These are phyloP conservation scores for Psilocybe azurescens DNA, from an alignment of 768 basidiomycete species.

Conservation along the genomic window DNA sequence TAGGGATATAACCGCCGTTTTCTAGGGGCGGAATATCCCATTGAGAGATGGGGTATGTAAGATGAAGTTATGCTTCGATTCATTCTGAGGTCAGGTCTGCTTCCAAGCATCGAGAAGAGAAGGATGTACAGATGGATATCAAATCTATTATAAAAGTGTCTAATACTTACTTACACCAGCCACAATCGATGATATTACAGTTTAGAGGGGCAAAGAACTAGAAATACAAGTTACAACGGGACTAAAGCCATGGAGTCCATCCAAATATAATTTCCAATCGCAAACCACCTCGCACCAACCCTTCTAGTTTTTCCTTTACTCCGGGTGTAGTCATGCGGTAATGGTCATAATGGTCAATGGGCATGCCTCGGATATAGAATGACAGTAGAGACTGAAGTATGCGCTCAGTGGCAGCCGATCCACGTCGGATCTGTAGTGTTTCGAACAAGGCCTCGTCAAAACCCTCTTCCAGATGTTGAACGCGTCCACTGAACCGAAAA, in stretches of 20 bases:
- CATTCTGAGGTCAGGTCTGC: too few species aligned
- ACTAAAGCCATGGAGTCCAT: background rate
- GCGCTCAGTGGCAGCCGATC: background rate
- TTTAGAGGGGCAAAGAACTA: background rate
- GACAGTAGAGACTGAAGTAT: background rate
- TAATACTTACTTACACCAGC: too few species aligned
- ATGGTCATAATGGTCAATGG: background rate
- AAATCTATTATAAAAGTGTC: too few species aligned
- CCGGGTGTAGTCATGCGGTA: background rate
- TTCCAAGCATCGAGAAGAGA: too few species aligned
- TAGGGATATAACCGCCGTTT: too few species aligned
- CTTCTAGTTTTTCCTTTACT: background rate
- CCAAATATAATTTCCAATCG: background rate
- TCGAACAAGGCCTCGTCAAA: constrained; percentile 3
- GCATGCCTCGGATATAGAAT: background rate
- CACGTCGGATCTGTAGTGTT: background rate
- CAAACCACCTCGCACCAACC: background rate
- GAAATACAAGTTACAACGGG: background rate
- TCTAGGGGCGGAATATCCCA: too few species aligned
- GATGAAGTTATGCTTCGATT: too few species aligned
- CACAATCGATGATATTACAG: too few species aligned
- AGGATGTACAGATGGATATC: too few species aligned
- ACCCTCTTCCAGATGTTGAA: background rate
- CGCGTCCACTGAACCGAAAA: constrained; percentile 3
- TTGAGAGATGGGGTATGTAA: too few species aligned